Conservation (phyloP, 78 protist species). For the Tieghemostelium lacteum region DNA sequence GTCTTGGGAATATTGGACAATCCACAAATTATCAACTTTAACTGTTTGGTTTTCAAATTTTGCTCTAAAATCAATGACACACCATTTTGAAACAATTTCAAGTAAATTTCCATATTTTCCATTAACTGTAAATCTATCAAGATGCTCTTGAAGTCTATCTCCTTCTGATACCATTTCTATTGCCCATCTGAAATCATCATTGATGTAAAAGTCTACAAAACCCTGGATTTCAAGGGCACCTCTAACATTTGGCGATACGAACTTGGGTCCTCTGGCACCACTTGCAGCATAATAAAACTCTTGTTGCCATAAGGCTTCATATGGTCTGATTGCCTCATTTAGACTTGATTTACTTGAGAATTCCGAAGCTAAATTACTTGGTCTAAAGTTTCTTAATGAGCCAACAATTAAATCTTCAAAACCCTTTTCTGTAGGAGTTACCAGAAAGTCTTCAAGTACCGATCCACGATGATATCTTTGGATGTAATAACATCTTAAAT, state of each 20-base stretch:
- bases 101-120: background rate
- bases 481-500: background rate
- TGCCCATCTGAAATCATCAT: background rate
- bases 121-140: background rate
- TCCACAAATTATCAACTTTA: background rate
- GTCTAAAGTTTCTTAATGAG: background rate
- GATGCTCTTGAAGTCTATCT: background rate
- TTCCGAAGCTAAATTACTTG: background rate
- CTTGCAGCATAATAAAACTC: background rate
- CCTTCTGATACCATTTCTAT: background rate
- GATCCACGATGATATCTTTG: background rate
- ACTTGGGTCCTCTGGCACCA: background rate
- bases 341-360: no score
- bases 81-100: background rate
- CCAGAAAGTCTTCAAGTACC: no score
- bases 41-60: background rate
- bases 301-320: background rate
- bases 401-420: background rate
- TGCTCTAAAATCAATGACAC: background rate
- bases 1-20: background rate
- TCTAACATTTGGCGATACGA: background rate
- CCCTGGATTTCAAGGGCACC: background rate
- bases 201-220: conserved; percentile 5
- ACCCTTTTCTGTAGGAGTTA: background rate
- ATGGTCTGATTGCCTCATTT: conserved; percentile 1